Evolutionary conservation across 495 filamentous ascomycete species (phyloP), one percentile per base, ranked within the genome.

Genomic region (Trichodelitschia bisporula): DNA sequence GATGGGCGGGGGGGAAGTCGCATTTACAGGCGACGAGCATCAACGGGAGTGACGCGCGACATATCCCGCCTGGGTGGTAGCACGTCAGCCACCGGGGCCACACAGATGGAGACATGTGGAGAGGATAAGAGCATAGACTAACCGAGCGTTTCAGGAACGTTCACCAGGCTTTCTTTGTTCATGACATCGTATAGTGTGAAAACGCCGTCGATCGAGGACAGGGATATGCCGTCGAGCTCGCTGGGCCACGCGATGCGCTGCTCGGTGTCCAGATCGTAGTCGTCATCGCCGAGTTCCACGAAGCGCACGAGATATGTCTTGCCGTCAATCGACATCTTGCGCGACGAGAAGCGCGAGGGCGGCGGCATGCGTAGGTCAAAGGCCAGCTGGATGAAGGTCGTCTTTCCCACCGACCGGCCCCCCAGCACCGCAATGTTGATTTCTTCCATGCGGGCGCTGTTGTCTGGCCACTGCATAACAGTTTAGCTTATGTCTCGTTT

Each of bases 361-460:
- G 73, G 59, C 1, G 63, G 49, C 20, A 52, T 51, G 35, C 64
- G 66, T 37, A 84, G 56, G 24, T 78, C 72, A 40, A 86, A 53
- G 8, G 77, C 76, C 32, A 62, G 66, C 43, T 77, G 72, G 36
- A 92, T 74, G 40, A 95, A 91, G 15, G 76, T 75, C 29, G 77
- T 79, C 54, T 95, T 93, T 40, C 84, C 84, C 19, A 78, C 76
- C 29, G 71, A 69, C 39, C 65, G 58, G 40, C 66, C 63, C 31
- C 86, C 86, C 41, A 92, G 65, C 15, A 95, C 69, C 19, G 71
- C 78, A 45, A 95, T 77, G 42, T 78, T 83, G 43, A 91, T 66
- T 44, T 72, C 54, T 36, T 66, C 64, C 54, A 73, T 64, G 31
- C 34, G 19, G 23, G 39, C 33, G 14, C 28, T 31, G 15, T 45